These are phyloP conservation scores for Termitomyces sp. DNA, from an alignment of 768 basidiomycete genomes.

Conservation along the genomic window DNA sequence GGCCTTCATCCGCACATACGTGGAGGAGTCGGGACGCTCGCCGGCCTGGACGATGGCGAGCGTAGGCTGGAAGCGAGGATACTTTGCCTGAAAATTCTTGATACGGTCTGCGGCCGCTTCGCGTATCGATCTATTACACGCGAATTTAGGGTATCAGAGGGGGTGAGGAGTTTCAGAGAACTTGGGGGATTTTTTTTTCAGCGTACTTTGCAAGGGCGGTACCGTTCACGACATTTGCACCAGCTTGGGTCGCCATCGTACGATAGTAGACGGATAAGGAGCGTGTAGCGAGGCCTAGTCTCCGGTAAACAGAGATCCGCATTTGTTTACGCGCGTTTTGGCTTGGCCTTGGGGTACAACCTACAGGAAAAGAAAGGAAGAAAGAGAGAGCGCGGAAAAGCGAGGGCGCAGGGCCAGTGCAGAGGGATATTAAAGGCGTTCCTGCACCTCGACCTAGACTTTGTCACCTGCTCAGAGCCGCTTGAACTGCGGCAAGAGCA, in stretches of 20 bases:
- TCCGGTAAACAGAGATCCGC: slow-evolving; percentile 15
- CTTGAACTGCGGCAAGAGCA: neutral
- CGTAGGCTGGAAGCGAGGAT: slow-evolving; percentile 87
- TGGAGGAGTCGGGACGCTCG: slow-evolving; percentile 80
- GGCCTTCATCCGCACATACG: slow-evolving; percentile 96
- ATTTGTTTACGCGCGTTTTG: slow-evolving; percentile 22
- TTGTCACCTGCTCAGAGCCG: neutral
- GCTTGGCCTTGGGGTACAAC: neutral
- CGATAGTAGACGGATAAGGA: slow-evolving; percentile 33
- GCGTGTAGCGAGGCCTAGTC: neutral
- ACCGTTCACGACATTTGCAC: slow-evolving; percentile 71
- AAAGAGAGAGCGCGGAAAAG: neutral
- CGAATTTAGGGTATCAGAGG: neutral
- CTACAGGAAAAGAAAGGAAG: neutral
- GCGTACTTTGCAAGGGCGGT: slow-evolving; percentile 77
- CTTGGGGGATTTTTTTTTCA: neutral
- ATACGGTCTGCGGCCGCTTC: slow-evolving; percentile 69
- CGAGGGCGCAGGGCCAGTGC: neutral
- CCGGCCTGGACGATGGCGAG: slow-evolving; percentile 95
- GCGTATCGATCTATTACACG: slow-evolving; percentile 63
- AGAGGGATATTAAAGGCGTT: slow-evolving; percentile 4
- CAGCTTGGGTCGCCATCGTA: slow-evolving; percentile 28
- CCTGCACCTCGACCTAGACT: slow-evolving; percentile 9
- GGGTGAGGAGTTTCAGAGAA: neutral
- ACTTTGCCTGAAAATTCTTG: slow-evolving; percentile 50